Base-by-base conservation (phyloP, 495 filamentous ascomycete species). In the Neurospora sp. region DNA sequence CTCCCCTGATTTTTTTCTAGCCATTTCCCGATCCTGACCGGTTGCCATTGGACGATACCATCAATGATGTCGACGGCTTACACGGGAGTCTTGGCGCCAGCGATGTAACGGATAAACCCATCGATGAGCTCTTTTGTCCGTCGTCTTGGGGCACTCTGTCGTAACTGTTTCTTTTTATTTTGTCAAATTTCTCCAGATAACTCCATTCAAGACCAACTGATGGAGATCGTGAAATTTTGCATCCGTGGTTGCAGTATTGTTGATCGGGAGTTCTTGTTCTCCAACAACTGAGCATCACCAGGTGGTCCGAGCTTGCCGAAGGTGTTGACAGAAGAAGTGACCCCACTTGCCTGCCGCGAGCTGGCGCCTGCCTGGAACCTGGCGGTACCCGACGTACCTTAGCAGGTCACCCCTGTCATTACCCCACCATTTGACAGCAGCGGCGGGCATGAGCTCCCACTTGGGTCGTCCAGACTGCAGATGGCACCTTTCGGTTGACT, bases 391-490 rank as follows among this genome's bases (percentile, higher is more conserved):
- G n/a, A n/a, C 54, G 54, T 62, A 62, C 54, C 48, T 27, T 62
- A 1, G 23, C 48, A 31, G 12, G 12, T 23, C 6, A 31, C 12
- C 54, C 54, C 6, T 62, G 54, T 62, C 54, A 37, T 66, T 35
- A 66, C 54, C 54, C 54, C 54, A 66, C 54, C 54, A 66, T 35
- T 62, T 62, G 54, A 62, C 54, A 62, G 54, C 54, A 62, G 54
- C 54, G 54, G 54, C 54, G 54, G 54, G 54, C 54, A 62, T 31
- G 27, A 66, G 54, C 54, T 66, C 20, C 46, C 46, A 62, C 20
- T 59, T 54, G 10, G 20, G 27, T n/a, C 44, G 44, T 48, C 44
- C 44, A 23, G 46, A 48, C 46, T 54, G n/a, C 46, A 54, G 46
- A 46, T 46, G 18, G 44, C n/a, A 48, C 44, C n/a, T 48, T 46